Conservation (phyloP, 345 rosid genomes). For the Trapa incisa region DNA sequence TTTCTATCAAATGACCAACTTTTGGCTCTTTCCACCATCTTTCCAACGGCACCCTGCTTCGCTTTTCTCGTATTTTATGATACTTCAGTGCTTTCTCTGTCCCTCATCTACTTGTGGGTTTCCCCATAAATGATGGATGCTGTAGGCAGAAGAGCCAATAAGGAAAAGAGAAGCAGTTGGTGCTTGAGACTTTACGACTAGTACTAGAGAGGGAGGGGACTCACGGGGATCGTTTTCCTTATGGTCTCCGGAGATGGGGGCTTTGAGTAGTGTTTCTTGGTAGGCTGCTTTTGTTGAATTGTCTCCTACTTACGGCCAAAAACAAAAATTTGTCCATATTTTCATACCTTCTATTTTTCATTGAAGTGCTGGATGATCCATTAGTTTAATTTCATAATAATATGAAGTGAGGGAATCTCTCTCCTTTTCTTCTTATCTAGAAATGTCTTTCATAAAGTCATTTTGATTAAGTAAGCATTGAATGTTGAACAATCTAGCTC, state of each 20-base stretch:
- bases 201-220: neutral
- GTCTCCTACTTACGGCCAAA: no score
- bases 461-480: no score
- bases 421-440: no score
- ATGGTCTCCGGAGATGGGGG: neutral
- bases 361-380: no score
- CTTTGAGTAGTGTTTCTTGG: no score
- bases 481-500: no score
- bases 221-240: neutral
- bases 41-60: neutral
- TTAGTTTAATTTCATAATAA: no score
- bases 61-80: neutral
- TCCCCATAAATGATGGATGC: neutral
- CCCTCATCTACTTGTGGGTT: neutral
- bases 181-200: neutral
- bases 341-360: no score
- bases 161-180: neutral
- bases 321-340: no score
- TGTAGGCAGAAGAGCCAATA: neutral
- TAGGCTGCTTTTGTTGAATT: neutral
- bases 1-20: neutral
- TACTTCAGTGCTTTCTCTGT: neutral
- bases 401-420: no score
- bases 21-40: constrained; percentile 7
- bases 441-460: no score